phyloP scores from a whole-genome alignment of 73 alveolate species.

The Diophrys sp. region DNA sequence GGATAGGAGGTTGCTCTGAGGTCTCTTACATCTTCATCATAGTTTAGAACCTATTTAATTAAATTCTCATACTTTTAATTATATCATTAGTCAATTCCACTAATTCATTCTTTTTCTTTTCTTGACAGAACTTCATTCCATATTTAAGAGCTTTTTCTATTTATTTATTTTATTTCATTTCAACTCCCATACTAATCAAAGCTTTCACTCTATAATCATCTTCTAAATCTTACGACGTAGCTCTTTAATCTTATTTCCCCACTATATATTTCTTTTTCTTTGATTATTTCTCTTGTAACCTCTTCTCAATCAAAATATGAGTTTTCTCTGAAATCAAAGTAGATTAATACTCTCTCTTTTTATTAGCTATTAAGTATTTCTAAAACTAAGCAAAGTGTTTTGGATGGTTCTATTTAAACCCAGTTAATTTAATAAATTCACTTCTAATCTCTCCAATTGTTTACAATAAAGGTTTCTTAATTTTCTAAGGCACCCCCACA shows the following conservation, averaged over 20 bases:
- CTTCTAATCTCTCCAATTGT: not conserved
- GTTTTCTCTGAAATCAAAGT: no score
- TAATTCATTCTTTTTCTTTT: not conserved
- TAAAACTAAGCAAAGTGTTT: not conserved
- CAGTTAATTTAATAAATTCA: no score
- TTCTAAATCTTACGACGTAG: not conserved
- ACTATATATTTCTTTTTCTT: not conserved
- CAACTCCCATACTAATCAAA: not conserved
- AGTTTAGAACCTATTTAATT: not conserved
- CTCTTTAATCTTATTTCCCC: not conserved
- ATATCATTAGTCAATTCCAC: not conserved
- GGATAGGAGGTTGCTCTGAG: not conserved
- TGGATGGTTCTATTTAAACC: no score
- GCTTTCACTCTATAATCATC: not conserved
- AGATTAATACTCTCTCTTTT: not conserved
- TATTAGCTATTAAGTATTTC: no score
- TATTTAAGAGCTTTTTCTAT: not conserved
- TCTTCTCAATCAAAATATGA: no score
- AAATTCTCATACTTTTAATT: not conserved
- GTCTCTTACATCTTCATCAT: not conserved
- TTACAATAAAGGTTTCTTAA: not conserved
- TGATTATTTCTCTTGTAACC: no score
- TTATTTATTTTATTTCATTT: no score
- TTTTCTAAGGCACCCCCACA: not conserved
- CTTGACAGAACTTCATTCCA: not conserved